phyloP scores from a whole-genome alignment of 2,329 filamentous ascomycete species.

The Colletotrichum spaethianum region DNA sequence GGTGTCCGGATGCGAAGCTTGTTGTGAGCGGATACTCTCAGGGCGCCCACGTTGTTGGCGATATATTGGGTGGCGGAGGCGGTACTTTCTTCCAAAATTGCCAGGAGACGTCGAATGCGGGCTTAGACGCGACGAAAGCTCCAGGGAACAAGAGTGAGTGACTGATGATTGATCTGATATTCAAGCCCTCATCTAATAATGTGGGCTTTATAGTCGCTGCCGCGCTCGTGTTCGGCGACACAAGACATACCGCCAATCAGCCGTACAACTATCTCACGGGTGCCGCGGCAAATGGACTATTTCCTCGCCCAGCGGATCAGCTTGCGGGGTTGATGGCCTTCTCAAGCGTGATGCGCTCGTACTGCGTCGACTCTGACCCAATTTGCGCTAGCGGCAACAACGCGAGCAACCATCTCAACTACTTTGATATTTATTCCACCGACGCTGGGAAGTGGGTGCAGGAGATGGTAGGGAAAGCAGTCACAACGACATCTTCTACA shows the following conservation, averaged over 20 bases:
- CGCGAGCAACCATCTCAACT: constrained; percentile 53
- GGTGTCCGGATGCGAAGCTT: constrained; percentile 56
- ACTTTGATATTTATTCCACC: constrained; percentile 42
- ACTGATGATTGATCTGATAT: background rate
- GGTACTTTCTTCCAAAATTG: constrained; percentile 52
- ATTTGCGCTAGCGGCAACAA: constrained; percentile 55
- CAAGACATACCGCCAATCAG: constrained; percentile 52
- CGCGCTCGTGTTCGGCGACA: constrained; percentile 52
- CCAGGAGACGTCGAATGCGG: constrained; percentile 44
- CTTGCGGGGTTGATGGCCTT: constrained; percentile 49
- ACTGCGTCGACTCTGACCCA: constrained; percentile 55
- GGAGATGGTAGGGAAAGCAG: constrained; percentile 17
- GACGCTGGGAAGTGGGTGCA: constrained; percentile 38
- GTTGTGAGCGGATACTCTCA: constrained; percentile 59
- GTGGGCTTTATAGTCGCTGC: constrained; percentile 48
- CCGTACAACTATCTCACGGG: constrained; percentile 51
- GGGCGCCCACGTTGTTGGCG: constrained; percentile 55
- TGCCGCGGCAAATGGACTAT: constrained; percentile 45
- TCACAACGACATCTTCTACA: constrained; percentile 1
- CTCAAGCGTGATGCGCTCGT: constrained; percentile 48
- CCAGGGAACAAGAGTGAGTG: constrained; percentile 53
- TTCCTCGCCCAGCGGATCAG: constrained; percentile 49
- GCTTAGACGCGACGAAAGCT: constrained; percentile 46
- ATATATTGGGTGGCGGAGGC: constrained; percentile 53
- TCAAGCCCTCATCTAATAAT: background rate